Conservation (phyloP, 2,329 filamentous ascomycete genomes). For the Epichloe coenophiala region DNA sequence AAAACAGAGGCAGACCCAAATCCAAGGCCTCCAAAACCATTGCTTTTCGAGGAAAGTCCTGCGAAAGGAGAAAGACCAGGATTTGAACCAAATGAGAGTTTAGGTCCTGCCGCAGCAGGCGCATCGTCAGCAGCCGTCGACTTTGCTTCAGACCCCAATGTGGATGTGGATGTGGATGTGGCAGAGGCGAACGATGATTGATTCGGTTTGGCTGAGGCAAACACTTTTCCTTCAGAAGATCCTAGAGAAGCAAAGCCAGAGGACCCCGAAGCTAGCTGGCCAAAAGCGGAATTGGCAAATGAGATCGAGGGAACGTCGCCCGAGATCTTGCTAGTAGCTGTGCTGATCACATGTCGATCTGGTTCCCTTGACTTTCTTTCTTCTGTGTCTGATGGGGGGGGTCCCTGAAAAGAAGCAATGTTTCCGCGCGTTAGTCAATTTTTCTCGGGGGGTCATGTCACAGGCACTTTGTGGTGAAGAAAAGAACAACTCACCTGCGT, state of each 20-base stretch:
- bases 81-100: conserved; percentile 34
- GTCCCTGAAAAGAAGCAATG: background rate
- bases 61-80: conserved; percentile 34
- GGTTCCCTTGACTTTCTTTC: background rate
- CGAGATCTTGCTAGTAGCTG: background rate
- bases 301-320: conserved; percentile 40
- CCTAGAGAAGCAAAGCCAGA: conserved; percentile 52
- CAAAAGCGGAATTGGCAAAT: conserved; percentile 56
- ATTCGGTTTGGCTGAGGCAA: conserved; percentile 30
- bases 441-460: background rate
- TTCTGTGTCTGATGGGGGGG: background rate
- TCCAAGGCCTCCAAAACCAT: conserved; percentile 33
- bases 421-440: background rate
- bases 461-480: background rate
- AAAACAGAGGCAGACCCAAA: conserved; percentile 25
- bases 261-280: conserved; percentile 47
- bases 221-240: conserved; percentile 32
- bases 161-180: conserved; percentile 11
- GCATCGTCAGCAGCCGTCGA: conserved; percentile 4
- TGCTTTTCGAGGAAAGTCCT: conserved; percentile 24
- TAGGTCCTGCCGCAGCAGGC: conserved; percentile 23
- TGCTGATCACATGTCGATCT: background rate
- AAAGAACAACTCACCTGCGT: conserved; percentile 17
- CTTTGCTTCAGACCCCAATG: background rate
- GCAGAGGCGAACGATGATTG: conserved; percentile 18